Conservation (phyloP, 225 moss, liverwort and hornwort species). For the Pseudisothecium myosuroides region DNA sequence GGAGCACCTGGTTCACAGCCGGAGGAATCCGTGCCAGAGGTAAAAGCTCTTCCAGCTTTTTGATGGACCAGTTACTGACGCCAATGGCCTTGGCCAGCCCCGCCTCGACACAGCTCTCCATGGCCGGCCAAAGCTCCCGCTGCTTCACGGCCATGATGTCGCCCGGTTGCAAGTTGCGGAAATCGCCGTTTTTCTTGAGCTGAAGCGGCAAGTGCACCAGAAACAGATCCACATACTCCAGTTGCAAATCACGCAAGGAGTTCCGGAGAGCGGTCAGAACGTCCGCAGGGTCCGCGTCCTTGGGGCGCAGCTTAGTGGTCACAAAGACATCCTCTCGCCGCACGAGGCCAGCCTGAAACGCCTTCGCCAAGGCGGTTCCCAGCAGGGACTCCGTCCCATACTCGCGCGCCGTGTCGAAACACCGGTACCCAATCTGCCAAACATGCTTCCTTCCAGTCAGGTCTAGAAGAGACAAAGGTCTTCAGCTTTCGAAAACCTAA, state of each 20-base stretch:
- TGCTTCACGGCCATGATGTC: not conserved
- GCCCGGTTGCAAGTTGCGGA: not conserved
- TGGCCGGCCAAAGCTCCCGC: constrained; percentile 17
- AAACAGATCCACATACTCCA: constrained; percentile 47
- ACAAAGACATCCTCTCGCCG: constrained; percentile 41
- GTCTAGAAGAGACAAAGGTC: not conserved
- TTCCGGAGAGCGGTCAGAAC: not conserved
- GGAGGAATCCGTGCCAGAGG: constrained; percentile 20
- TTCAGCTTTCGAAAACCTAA: not conserved
- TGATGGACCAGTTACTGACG: constrained; percentile 47
- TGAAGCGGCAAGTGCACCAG: constrained; percentile 34
- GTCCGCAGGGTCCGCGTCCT: not conserved
- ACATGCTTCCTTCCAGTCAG: not conserved
- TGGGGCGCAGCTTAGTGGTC: constrained; percentile 17
- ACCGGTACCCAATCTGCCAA: constrained; percentile 24
- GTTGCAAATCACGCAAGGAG: constrained; percentile 7
- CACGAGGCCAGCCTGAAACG: constrained; percentile 10
- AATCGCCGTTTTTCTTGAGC: not conserved
- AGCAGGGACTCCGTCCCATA: constrained; percentile 11
- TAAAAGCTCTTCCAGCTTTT: constrained; percentile 33
- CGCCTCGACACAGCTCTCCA: constrained; percentile 30
- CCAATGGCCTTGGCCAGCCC: constrained; percentile 42
- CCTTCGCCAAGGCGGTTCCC: constrained; percentile 1
- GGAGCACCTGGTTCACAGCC: constrained; percentile 50
- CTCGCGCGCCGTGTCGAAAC: constrained; percentile 5